A percentile compares a stretch with the other conserved stretches of the same genome.
Evolutionary conservation across 179 eudicot genomes (phyloP).

Genomic region (Heliamphora pulchella): DNA sequence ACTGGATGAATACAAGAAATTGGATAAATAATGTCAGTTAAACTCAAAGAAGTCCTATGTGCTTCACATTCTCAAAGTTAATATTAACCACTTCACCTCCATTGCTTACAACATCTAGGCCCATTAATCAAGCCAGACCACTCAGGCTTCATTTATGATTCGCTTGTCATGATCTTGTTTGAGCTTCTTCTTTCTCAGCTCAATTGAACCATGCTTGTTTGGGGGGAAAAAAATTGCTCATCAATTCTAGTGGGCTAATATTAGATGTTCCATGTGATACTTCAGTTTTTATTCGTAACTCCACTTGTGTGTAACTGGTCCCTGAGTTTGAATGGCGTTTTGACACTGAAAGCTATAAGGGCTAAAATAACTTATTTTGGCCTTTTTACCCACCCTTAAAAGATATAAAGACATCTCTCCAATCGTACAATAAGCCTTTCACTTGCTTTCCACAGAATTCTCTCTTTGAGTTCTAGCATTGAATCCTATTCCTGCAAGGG

Average conservation of each 20-base stretch:
- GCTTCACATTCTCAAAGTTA: not conserved
- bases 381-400: too few relatives aligned
- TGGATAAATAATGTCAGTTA: not conserved
- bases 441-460: too few relatives aligned
- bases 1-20: not conserved
- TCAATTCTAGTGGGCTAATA: not conserved
- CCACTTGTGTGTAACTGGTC: too few relatives aligned
- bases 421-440: too few relatives aligned
- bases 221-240: not conserved
- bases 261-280: not conserved
- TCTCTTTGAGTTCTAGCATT: too few relatives aligned
- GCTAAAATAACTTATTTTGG: too few relatives aligned
- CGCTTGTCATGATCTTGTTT: conserved; percentile 6
- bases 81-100: not conserved
- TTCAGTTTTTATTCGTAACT: too few relatives aligned
- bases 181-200: not conserved
- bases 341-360: not conserved
- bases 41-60: not conserved
- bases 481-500: too few relatives aligned
- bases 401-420: too few relatives aligned
- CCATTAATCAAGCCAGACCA: not conserved
- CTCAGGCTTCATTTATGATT: not conserved
- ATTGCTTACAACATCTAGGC: not conserved
- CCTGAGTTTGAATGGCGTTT: too few relatives aligned
- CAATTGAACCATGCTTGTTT: not conserved